These are phyloP conservation scores for Tetracladium setigerum DNA, from an alignment of 495 filamentous ascomycete genomes.

Conservation along the genomic window DNA sequence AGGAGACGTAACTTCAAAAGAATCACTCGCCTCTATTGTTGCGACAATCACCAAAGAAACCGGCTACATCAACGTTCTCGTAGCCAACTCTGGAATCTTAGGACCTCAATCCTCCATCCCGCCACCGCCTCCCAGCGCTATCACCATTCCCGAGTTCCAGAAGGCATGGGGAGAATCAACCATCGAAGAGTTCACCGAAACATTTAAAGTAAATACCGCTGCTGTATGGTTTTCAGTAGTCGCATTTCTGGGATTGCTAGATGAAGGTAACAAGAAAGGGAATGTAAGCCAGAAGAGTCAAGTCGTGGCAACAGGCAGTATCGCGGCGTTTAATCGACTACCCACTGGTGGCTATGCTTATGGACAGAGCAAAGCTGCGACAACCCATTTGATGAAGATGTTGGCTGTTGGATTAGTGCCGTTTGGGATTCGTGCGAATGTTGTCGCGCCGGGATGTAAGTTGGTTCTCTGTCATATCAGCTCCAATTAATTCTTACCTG, in stretches of 20 bases:
- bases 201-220: conserved; percentile 52
- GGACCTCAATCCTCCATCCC: conserved; percentile 35
- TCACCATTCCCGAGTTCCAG: conserved; percentile 41
- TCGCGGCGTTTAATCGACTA: conserved; percentile 49
- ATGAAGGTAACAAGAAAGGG: conserved; percentile 49
- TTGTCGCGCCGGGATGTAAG: conserved; percentile 61
- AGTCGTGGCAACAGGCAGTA: conserved; percentile 56
- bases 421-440: conserved; percentile 57
- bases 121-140: conserved; percentile 22
- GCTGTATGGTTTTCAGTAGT: conserved; percentile 56
- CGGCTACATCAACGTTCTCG: conserved; percentile 54
- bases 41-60: conserved; percentile 43
- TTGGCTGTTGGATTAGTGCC: conserved; percentile 42
- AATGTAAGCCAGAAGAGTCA: conserved; percentile 49
- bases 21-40: conserved; percentile 46
- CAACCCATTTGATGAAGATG: conserved; percentile 57
- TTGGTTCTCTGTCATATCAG: conserved; percentile 3
- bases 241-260: conserved; percentile 55
- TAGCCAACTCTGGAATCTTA: conserved; percentile 59
- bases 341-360: conserved; percentile 55
- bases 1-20: conserved; percentile 61
- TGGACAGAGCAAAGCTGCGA: conserved; percentile 54
- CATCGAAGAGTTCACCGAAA: conserved; percentile 50
- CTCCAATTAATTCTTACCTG: not conserved
- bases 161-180: conserved; percentile 41